Evolutionary conservation across 176 grass and related monocot species (phyloP).

Genomic region (Paspalum notatum): DNA sequence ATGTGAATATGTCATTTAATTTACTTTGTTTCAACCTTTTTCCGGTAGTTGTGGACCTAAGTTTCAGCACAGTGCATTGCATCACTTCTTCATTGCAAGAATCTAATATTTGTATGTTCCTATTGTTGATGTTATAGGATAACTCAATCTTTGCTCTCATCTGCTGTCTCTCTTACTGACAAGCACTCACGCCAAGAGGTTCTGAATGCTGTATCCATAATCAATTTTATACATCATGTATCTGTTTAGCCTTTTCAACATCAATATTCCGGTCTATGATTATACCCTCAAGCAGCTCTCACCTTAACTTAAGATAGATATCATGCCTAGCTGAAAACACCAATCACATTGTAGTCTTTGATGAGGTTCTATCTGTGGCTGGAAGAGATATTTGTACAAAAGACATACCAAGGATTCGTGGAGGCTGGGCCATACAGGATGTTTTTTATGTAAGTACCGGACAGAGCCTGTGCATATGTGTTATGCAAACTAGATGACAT

Average conservation of each 20-base stretch:
- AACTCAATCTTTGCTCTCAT: constrained; percentile 85
- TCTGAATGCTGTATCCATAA: constrained; percentile 87
- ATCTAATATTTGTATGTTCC: constrained; percentile 34
- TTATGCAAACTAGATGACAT: too few species aligned
- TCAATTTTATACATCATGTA: constrained; percentile 11
- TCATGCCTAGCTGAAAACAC: constrained; percentile 95
- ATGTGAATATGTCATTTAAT: constrained; percentile 11
- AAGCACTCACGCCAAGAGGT: constrained; percentile 85
- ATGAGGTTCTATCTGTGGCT: constrained; percentile 89
- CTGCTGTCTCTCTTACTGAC: constrained; percentile 72
- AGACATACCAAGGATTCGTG: constrained; percentile 89
- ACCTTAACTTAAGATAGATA: constrained; percentile 80
- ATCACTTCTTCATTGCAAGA: constrained; percentile 21
- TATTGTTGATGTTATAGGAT: constrained; percentile 61
- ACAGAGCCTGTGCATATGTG: constrained; percentile 16
- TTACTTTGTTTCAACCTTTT: constrained; percentile 28
- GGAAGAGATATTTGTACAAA: constrained; percentile 90
- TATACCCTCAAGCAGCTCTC: constrained; percentile 34
- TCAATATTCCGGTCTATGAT: constrained; percentile 13
- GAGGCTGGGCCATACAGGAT: constrained; percentile 97
- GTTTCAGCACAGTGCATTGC: constrained; percentile 1
- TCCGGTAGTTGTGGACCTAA: not conserved
- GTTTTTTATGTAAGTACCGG: constrained; percentile 78
- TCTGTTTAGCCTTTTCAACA: constrained; percentile 3
- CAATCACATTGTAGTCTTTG: constrained; percentile 76